Conservation (phyloP, 768 basidiomycete genomes). For the Collybiopsis confluens region DNA sequence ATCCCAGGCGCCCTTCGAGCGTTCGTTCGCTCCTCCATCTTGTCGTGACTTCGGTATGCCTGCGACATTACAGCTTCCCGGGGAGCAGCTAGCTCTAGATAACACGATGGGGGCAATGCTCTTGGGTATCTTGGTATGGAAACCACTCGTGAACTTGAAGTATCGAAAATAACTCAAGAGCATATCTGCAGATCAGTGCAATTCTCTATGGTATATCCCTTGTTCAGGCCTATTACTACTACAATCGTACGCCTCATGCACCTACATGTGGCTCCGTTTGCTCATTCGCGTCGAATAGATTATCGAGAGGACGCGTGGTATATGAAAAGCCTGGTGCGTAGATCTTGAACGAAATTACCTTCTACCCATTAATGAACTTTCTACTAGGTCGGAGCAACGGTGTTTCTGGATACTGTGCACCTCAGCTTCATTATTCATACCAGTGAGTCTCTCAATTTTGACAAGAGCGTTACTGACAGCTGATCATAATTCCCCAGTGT, state of each 20-base stretch:
- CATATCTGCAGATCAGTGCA: not conserved
- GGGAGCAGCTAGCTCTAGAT: not conserved
- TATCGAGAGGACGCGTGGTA: constrained; percentile 10
- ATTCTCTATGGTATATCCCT: constrained; percentile 10
- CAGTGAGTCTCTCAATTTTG: no score
- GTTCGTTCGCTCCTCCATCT: not conserved
- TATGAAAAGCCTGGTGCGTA: constrained; percentile 8
- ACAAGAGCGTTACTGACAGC: no score
- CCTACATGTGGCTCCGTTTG: not conserved
- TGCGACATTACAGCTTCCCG: not conserved
- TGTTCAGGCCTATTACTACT: constrained; percentile 12
- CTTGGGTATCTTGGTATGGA: constrained; percentile 31
- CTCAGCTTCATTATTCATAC: constrained; percentile 10
- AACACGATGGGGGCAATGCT: constrained; percentile 41
- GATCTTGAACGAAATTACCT: not conserved
- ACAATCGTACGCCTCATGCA: constrained; percentile 1
- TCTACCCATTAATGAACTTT: not conserved
- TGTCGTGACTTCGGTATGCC: not conserved
- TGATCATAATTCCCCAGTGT: constrained; percentile 1
- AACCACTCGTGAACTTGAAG: not conserved
- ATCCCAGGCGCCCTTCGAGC: not conserved
- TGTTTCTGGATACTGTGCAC: constrained; percentile 11
- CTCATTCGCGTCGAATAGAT: not conserved
- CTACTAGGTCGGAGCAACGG: constrained; percentile 5
- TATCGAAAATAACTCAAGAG: no score